A percentile compares a stretch with the other conserved stretches of the same genome.
phyloP scores from a whole-genome alignment of 2,329 filamentous ascomycete genomes.

The Colletotrichum camelliae region DNA sequence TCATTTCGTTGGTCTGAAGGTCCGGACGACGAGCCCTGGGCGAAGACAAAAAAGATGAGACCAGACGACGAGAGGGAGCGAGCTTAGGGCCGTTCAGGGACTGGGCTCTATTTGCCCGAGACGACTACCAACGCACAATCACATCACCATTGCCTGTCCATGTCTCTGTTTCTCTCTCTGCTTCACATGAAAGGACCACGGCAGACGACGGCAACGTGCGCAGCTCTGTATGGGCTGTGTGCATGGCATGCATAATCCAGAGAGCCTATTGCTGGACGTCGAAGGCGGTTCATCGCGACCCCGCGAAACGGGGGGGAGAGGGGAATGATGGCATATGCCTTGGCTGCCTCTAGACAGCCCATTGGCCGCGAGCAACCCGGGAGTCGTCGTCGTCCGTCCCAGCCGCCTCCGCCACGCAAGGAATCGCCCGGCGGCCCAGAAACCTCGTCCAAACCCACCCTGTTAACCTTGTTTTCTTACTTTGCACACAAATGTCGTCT shows the following conservation, averaged over 20 bases:
- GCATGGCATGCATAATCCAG: not conserved
- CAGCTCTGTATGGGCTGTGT: not conserved
- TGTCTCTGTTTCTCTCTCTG: not conserved
- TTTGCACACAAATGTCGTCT: not conserved
- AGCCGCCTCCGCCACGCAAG: conserved; percentile 8
- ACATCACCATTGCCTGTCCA: not conserved
- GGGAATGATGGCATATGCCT: conserved; percentile 10
- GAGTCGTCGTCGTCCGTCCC: not conserved
- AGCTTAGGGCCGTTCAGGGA: not conserved
- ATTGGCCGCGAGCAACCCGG: not conserved
- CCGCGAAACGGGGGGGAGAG: conserved; percentile 9
- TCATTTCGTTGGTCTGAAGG: not conserved
- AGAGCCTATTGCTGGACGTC: not conserved
- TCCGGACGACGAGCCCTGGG: not conserved
- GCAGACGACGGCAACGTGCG: not conserved
- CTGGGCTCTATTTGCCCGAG: not conserved
- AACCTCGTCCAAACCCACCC: not conserved
- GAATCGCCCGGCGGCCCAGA: not conserved
- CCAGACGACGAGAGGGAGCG: conserved; percentile 12
- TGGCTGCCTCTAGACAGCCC: not conserved
- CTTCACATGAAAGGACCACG: not conserved
- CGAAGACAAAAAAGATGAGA: not conserved
- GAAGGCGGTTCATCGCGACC: conserved; percentile 5
- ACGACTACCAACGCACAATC: not conserved
- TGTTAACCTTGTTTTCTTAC: conserved; percentile 1